Evolutionary conservation across 2,329 filamentous ascomycete genomes (phyloP).

Genomic region (Hypocrella siamensis): DNA sequence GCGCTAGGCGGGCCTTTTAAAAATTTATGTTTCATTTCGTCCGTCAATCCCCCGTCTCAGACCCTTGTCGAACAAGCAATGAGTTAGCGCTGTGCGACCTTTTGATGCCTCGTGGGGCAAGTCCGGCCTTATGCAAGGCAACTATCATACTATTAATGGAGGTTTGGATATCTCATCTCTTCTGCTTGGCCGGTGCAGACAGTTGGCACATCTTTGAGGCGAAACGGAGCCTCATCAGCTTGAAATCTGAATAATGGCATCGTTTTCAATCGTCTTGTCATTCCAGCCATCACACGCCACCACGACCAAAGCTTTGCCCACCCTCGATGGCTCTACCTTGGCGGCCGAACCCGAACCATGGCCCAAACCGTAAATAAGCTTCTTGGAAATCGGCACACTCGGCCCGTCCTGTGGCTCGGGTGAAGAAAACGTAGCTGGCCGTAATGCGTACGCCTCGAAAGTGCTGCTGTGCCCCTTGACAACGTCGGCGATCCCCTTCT

Average conservation of each 20-base stretch:
- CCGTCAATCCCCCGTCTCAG: no score
- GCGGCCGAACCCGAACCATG: conserved; percentile 13
- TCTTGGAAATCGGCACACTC: conserved; percentile 9
- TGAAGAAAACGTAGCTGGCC: conserved; percentile 17
- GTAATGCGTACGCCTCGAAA: conserved; percentile 20
- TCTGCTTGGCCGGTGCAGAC: no score
- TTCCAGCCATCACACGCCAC: conserved; percentile 20
- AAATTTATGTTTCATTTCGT: no score
- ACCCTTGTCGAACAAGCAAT: no score
- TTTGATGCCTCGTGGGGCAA: no score
- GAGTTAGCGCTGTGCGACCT: no score
- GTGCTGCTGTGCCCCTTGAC: conserved; percentile 15
- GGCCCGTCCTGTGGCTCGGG: conserved; percentile 10
- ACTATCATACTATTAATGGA: no score
- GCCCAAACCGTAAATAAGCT: conserved; percentile 9
- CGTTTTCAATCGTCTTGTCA: conserved; percentile 18
- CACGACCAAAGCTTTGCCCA: conserved; percentile 20
- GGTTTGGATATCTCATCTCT: no score
- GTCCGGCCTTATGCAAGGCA: no score
- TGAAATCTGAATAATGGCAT: conserved; percentile 14
- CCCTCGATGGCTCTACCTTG: conserved; percentile 18
- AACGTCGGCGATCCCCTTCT: conserved; percentile 22
- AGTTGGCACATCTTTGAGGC: no score
- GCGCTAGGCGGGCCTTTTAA: no score
- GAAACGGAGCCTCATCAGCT: conserved; percentile 1